Evolutionary conservation across 2,329 filamentous ascomycete species (phyloP).

Genomic region (Thermochaetoides dissita): DNA sequence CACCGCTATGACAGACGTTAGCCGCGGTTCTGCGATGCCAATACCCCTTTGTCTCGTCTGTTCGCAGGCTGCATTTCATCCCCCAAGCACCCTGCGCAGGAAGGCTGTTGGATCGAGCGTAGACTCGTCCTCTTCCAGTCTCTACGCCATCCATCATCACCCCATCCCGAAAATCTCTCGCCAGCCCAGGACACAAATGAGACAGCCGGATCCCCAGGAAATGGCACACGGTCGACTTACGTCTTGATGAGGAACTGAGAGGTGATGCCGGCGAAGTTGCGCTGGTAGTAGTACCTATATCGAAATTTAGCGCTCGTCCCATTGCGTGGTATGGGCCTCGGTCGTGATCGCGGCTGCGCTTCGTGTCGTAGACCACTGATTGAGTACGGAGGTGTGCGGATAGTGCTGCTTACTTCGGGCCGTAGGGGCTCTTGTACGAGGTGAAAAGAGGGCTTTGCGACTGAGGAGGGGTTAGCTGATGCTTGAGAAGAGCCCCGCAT

Average conservation of each 20-base stretch:
- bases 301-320: conserved; percentile 18
- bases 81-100: too few relatives aligned
- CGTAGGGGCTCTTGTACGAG: conserved; percentile 48
- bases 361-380: background rate
- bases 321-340: background rate
- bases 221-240: conserved; percentile 29
- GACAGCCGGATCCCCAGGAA: background rate
- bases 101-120: too few relatives aligned
- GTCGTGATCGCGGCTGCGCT: background rate
- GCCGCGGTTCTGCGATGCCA: background rate
- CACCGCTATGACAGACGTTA: conserved; percentile 26
- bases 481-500: background rate
- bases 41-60: too few relatives aligned
- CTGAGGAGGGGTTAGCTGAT: conserved; percentile 18
- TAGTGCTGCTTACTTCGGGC: conserved; percentile 45
- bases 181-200: background rate
- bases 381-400: background rate
- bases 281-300: conserved; percentile 44
- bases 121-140: background rate
- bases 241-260: conserved; percentile 30
- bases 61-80: too few relatives aligned
- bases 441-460: conserved; percentile 16
- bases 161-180: too few relatives aligned
- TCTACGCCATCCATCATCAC: background rate
- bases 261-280: conserved; percentile 40